A percentile compares a stretch with the other conserved stretches of the same genome.
These are phyloP conservation scores for Ceratobasidium sp. DNA, from an alignment of 1,284 basidiomycete species.

Conservation along the genomic window DNA sequence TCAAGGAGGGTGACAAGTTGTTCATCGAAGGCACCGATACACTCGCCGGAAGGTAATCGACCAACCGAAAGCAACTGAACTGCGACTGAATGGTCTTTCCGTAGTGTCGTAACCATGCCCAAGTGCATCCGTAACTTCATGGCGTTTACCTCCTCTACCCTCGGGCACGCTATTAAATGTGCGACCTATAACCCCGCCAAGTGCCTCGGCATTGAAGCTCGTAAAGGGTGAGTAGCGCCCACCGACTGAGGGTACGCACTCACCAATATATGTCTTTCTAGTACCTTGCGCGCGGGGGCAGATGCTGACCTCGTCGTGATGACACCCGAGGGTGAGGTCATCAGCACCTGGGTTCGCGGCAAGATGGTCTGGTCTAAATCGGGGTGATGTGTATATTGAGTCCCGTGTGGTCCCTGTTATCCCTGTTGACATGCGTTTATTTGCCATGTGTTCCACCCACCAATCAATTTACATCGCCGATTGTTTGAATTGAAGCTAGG, in stretches of 20 bases:
- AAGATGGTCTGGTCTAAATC: slow-evolving; percentile 64
- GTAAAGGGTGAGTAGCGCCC: slow-evolving; percentile 60
- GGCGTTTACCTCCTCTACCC: slow-evolving; percentile 78
- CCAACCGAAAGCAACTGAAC: neutral
- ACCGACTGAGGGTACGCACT: neutral
- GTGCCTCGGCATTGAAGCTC: slow-evolving; percentile 78
- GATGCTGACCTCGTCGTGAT: slow-evolving; percentile 85
- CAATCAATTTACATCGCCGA: too few relatives aligned
- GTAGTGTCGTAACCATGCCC: slow-evolving; percentile 78
- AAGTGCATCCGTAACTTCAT: slow-evolving; percentile 86
- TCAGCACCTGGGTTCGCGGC: slow-evolving; percentile 82
- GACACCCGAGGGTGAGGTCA: slow-evolving; percentile 68
- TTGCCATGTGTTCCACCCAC: too few relatives aligned
- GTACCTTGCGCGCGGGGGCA: slow-evolving; percentile 72
- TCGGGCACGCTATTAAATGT: slow-evolving; percentile 83
- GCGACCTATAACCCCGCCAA: slow-evolving; percentile 83
- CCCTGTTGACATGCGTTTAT: neutral
- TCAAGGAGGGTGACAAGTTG: slow-evolving; percentile 81
- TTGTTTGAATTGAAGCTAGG: too few relatives aligned
- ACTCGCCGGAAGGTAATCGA: slow-evolving; percentile 75
- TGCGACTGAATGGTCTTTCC: slow-evolving; percentile 3
- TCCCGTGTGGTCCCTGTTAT: neutral
- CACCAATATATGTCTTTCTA: neutral
- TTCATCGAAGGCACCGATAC: slow-evolving; percentile 86
- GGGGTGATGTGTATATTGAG: neutral